These are phyloP conservation scores for Toxicodendron radicans DNA, from an alignment of 345 rosid species.

Conservation along the genomic window DNA sequence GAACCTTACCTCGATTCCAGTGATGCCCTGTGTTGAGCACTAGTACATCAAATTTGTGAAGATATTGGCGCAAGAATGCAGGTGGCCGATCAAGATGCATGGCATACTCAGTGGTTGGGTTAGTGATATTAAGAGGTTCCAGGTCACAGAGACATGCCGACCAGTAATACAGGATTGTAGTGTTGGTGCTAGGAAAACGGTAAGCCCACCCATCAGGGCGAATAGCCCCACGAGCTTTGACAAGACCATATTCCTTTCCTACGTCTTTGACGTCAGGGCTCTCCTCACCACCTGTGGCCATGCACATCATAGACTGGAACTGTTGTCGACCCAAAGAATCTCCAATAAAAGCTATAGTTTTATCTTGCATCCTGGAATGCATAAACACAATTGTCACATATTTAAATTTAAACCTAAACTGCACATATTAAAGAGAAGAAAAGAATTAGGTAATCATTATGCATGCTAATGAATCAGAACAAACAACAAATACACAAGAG, in stretches of 20 bases:
- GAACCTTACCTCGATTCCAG: slow-evolving; percentile 78
- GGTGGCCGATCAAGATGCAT: slow-evolving; percentile 92
- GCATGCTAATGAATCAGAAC: slow-evolving; percentile 7
- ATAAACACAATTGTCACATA: slow-evolving; percentile 14
- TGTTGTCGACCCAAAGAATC: slow-evolving; percentile 87
- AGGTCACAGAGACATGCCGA: slow-evolving; percentile 71
- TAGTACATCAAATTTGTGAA: slow-evolving; percentile 58
- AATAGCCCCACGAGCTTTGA: slow-evolving; percentile 42
- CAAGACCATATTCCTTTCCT: slow-evolving; percentile 58
- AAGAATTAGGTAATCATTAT: background rate
- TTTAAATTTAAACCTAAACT: background rate
- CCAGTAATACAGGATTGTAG: slow-evolving; percentile 76
- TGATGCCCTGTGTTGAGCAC: slow-evolving; percentile 84
- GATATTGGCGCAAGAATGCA: slow-evolving; percentile 54
- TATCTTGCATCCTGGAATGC: slow-evolving; percentile 58
- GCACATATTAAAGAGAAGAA: background rate
- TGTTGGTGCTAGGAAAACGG: slow-evolving; percentile 63
- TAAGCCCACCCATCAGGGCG: slow-evolving; percentile 86
- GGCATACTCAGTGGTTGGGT: slow-evolving; percentile 56
- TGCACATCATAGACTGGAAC: slow-evolving; percentile 83
- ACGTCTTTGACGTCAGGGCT: slow-evolving; percentile 53
- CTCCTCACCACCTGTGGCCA: slow-evolving; percentile 63
- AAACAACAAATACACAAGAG: slow-evolving; percentile 2
- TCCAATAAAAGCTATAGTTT: slow-evolving; percentile 84
- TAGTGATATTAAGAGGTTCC: slow-evolving; percentile 46